Evolutionary conservation across 2,329 filamentous ascomycete species (phyloP).

Genomic region (Xylaria sp.): DNA sequence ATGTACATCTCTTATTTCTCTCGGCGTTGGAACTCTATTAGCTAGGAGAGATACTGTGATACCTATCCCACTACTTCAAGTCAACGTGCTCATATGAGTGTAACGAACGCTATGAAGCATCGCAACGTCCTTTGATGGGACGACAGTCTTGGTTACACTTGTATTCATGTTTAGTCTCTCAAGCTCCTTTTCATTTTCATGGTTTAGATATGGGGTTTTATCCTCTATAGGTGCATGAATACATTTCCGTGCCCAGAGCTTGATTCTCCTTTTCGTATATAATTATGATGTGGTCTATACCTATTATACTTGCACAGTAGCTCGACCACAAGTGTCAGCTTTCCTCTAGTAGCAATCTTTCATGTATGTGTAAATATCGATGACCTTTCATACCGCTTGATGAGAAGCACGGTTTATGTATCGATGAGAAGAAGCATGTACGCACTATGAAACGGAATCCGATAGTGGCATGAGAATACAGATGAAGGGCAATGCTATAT

Average conservation of each 20-base stretch:
- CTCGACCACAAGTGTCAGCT: too few species aligned
- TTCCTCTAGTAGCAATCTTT: background rate
- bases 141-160: background rate
- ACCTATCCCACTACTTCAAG: too few species aligned
- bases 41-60: background rate
- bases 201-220: background rate
- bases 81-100: too few species aligned
- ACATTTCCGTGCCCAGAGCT: background rate
- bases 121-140: background rate
- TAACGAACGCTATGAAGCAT: background rate
- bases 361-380: background rate
- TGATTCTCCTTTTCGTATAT: background rate
- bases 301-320: too few species aligned
- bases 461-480: background rate
- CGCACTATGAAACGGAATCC: too few species aligned
- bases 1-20: background rate
- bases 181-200: background rate
- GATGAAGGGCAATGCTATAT: background rate
- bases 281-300: background rate
- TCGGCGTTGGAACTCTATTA: background rate
- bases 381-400: background rate
- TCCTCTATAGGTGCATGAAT: background rate
- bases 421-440: background rate
- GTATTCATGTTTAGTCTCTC: background rate
- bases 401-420: background rate